phyloP scores from a whole-genome alignment of 208 protist species.

The Paratrypanosoma confusum region DNA sequence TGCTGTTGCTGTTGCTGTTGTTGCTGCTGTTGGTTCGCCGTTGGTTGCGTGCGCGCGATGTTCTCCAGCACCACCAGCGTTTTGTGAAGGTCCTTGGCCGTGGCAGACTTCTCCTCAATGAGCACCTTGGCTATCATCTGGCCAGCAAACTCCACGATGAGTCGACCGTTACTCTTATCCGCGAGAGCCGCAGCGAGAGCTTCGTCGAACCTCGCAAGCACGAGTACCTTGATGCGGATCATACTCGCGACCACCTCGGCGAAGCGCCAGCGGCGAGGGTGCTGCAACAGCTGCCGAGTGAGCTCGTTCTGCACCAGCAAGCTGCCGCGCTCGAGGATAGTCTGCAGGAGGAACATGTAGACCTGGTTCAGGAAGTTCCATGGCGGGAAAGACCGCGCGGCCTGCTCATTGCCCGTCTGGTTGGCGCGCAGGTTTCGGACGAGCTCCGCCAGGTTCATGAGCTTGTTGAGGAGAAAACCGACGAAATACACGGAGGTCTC shows the following conservation, averaged over 20 bases:
- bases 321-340: constrained; percentile 49
- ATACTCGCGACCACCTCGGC: constrained; percentile 59
- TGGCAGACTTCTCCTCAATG: constrained; percentile 62
- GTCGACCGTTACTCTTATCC: constrained; percentile 1
- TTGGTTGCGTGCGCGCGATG: constrained; percentile 27
- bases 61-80: constrained; percentile 66
- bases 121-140: constrained; percentile 58
- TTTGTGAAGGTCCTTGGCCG: constrained; percentile 41
- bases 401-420: constrained; percentile 1
- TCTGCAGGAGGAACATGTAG: constrained; percentile 67
- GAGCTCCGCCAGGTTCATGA: constrained; percentile 38
- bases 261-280: constrained; percentile 46
- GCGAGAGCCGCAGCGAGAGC: constrained; percentile 67
- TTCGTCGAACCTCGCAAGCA: constrained; percentile 73
- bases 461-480: constrained; percentile 41
- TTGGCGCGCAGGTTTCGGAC: constrained; percentile 15
- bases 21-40: constrained; percentile 12
- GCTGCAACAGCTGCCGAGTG: constrained; percentile 60
- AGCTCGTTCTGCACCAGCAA: constrained; percentile 64
- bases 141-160: constrained; percentile 64
- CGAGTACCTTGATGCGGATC: constrained; percentile 84
- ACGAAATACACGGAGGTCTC: constrained; percentile 70
- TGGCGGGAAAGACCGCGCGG: constrained; percentile 5
- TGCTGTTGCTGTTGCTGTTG: constrained; percentile 4
- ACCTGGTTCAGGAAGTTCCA: constrained; percentile 65